Evolutionary conservation across 73 alveolate genomes (phyloP).

Genomic region (Uronychia setigera): DNA sequence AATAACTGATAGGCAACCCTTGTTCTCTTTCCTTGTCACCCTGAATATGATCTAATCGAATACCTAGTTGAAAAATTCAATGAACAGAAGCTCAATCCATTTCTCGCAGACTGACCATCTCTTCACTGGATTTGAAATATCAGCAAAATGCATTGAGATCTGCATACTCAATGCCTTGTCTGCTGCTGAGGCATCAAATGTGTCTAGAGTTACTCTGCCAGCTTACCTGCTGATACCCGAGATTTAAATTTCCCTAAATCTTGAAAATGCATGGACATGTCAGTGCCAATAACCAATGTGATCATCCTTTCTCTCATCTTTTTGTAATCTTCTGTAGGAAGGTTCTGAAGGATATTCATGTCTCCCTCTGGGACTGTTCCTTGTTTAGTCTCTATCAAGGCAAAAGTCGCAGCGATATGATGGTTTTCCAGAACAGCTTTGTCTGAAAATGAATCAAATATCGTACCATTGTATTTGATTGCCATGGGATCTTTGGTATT

Average conservation of each 20-base stretch:
- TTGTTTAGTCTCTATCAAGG: conserved; percentile 22
- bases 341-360: conserved; percentile 25
- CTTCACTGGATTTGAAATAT: conserved; percentile 83
- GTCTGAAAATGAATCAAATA: background rate
- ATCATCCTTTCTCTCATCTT: conserved; percentile 62
- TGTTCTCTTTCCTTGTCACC: conserved; percentile 85
- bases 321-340: conserved; percentile 54
- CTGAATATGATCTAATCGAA: no score
- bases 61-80: conserved; percentile 87
- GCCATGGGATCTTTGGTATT: conserved; percentile 59
- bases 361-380: conserved; percentile 47
- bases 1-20: conserved; percentile 77
- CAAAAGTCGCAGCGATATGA: conserved; percentile 67
- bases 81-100: conserved; percentile 84
- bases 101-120: conserved; percentile 67
- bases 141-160: conserved; percentile 78
- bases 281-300: conserved; percentile 78
- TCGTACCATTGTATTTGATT: conserved; percentile 59
- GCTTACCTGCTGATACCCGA: conserved; percentile 56
- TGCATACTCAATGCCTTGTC: conserved; percentile 56
- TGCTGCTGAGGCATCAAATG: conserved; percentile 56
- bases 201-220: no score
- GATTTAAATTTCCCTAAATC: conserved; percentile 65
- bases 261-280: conserved; percentile 83
- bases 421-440: conserved; percentile 70